These are phyloP conservation scores for Calonectria pseudoreteaudii DNA, from an alignment of 2,329 filamentous ascomycete genomes.

Conservation along the genomic window DNA sequence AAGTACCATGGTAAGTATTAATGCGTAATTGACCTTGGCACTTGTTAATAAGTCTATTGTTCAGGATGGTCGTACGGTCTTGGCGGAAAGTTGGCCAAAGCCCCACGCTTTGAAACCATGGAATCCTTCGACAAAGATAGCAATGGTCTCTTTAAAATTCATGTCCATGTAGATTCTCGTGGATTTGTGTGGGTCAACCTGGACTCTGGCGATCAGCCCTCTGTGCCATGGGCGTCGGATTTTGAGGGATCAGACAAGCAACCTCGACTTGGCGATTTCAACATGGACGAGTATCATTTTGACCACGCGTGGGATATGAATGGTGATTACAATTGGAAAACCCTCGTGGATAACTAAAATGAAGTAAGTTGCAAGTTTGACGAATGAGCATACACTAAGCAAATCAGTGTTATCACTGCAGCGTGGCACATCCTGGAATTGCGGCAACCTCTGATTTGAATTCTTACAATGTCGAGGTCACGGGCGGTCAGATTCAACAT, in stretches of 20 bases:
- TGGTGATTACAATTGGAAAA: conserved; percentile 70
- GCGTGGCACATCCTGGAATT: conserved; percentile 31
- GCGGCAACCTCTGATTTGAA: conserved; percentile 16
- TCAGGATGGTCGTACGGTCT: conserved; percentile 70
- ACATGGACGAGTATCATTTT: conserved; percentile 65
- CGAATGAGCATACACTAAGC: not conserved
- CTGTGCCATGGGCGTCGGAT: conserved; percentile 61
- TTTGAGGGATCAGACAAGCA: conserved; percentile 61
- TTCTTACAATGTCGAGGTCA: conserved; percentile 19
- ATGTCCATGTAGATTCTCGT: conserved; percentile 62
- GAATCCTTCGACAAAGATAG: conserved; percentile 65
- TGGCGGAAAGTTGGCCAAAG: conserved; percentile 68
- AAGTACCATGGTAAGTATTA: conserved; percentile 62
- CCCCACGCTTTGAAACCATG: conserved; percentile 68
- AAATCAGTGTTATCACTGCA: conserved; percentile 29
- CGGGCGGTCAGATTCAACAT: conserved; percentile 32
- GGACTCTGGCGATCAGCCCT: conserved; percentile 57
- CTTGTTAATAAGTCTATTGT: not conserved
- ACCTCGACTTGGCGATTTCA: conserved; percentile 54
- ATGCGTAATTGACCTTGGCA: not conserved
- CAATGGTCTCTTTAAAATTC: conserved; percentile 67
- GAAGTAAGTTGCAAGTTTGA: conserved; percentile 45
- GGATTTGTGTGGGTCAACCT: conserved; percentile 71
- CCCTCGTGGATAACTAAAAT: conserved; percentile 72
- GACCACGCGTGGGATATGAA: conserved; percentile 68